Base-by-base conservation (phyloP, 140 eudicot genomes). In the Stevia rebaudiana region DNA sequence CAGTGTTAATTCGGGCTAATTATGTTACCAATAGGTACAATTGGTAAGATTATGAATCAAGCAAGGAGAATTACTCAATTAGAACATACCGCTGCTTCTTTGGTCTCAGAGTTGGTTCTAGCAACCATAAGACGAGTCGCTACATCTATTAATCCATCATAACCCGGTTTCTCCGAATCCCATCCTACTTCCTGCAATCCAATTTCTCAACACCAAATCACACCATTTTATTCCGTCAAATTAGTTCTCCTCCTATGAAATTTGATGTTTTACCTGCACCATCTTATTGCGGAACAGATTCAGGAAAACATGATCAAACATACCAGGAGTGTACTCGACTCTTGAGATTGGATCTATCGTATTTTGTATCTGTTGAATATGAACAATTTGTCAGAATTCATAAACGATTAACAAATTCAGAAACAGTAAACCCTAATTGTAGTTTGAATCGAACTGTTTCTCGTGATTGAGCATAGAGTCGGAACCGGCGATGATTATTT, bases 61-160 rank as follows among this genome's bases (percentile, higher is more conserved):
- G 49, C 9, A 67, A 1, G 37, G 12, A 52, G 1, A 9, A 21
- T n/a, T n/a, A n/a, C n/a, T n/a, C n/a, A n/a, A n/a, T 39, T 10
- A 24, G 8, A 23, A 51, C 56, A 30, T 79, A 91, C 98, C 67
- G 98, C 89, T 39, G 95, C 90, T 41, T 84, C 81, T 64, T 77
- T 81, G 39, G 95, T 72, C 71, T 85, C 85, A 50, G 83, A 73
- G 75, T 81, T 88, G 66, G 78, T 81, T 67, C 92, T 73, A 24
- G 95, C 96, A 58, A 83, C 43, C 92, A 88, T 79, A 39, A 91
- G 87, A 47, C 86, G 80, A 64, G 85, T 84, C 35, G 95, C 96
- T 3, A 91, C 89, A 65, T 91, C 98, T 25, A 91, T 91, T 13
- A 91, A 65, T 65, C 98, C 98, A 72, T 91, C 95, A 40, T 91